These are phyloP conservation scores for Balakata baccata DNA, from an alignment of 345 rosid genomes.

Conservation along the genomic window DNA sequence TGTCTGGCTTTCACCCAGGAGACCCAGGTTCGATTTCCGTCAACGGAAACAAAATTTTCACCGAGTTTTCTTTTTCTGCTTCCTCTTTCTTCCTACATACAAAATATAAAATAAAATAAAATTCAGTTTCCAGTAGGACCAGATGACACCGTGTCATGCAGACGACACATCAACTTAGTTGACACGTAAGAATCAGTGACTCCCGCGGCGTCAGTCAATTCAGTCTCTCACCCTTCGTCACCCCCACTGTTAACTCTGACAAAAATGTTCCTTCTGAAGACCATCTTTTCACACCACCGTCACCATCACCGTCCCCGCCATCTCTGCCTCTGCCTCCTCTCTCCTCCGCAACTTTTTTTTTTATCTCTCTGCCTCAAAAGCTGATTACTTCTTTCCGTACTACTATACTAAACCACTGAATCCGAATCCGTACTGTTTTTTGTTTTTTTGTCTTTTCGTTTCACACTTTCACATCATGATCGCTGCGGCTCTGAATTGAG, in stretches of 20 bases:
- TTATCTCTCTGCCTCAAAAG: background rate
- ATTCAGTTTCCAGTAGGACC: too few species aligned
- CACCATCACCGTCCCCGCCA: background rate
- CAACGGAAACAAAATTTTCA: too few species aligned
- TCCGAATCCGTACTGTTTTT: background rate
- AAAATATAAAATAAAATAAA: too few species aligned
- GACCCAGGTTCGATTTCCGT: constrained; percentile 98
- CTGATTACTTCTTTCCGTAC: background rate
- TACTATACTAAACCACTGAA: background rate
- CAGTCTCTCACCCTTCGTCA: background rate
- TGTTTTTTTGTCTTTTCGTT: background rate
- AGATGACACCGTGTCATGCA: background rate
- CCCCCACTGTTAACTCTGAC: background rate
- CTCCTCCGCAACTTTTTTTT: background rate
- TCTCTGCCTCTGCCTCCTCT: background rate
- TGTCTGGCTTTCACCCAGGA: constrained; percentile 94
- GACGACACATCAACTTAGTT: background rate
- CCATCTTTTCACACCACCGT: background rate
- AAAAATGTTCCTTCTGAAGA: background rate
- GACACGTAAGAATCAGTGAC: background rate
- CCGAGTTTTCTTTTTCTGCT: too few species aligned
- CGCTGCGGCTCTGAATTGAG: background rate
- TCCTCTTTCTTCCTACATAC: too few species aligned
- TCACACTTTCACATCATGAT: background rate
- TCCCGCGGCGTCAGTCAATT: constrained; percentile 23